Conservation (phyloP, 371 early-diverging fungal genomes). For the Mortierella sp. region DNA sequence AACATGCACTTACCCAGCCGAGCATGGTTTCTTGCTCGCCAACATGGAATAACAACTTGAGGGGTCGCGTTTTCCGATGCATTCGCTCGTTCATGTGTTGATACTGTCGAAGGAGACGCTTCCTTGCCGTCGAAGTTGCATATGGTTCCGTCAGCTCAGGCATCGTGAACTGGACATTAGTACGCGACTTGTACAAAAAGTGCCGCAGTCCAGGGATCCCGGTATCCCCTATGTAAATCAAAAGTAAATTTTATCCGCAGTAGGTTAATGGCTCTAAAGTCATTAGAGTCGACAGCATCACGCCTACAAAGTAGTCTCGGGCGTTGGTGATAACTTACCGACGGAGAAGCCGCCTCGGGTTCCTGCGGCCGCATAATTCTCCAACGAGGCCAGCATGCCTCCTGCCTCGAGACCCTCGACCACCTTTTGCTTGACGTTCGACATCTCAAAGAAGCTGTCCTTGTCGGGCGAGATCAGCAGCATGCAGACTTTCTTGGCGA, state of each 20-base stretch:
- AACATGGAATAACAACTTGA: conserved; percentile 72
- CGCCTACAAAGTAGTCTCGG: too few species aligned
- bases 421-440: conserved; percentile 76
- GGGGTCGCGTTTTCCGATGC: conserved; percentile 68
- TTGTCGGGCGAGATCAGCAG: conserved; percentile 84
- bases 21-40: conserved; percentile 75
- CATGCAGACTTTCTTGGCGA: conserved; percentile 77
- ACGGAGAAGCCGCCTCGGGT: conserved; percentile 56
- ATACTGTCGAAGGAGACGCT: conserved; percentile 72
- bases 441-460: conserved; percentile 87
- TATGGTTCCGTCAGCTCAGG: conserved; percentile 70
- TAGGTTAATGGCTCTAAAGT: too few species aligned
- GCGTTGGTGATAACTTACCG: conserved; percentile 23
- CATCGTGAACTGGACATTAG: conserved; percentile 77
- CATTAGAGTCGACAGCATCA: too few species aligned
- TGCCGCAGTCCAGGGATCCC: conserved; percentile 80
- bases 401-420: conserved; percentile 64
- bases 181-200: conserved; percentile 81
- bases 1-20: conserved; percentile 70
- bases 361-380: conserved; percentile 48
- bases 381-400: conserved; percentile 43
- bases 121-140: conserved; percentile 57
- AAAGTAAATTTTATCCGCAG: too few species aligned
- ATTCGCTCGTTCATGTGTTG: conserved; percentile 76
- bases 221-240: conserved; percentile 65